Evolutionary conservation across 768 basidiomycete species (phyloP).

Genomic region (Hericium coralloides): DNA sequence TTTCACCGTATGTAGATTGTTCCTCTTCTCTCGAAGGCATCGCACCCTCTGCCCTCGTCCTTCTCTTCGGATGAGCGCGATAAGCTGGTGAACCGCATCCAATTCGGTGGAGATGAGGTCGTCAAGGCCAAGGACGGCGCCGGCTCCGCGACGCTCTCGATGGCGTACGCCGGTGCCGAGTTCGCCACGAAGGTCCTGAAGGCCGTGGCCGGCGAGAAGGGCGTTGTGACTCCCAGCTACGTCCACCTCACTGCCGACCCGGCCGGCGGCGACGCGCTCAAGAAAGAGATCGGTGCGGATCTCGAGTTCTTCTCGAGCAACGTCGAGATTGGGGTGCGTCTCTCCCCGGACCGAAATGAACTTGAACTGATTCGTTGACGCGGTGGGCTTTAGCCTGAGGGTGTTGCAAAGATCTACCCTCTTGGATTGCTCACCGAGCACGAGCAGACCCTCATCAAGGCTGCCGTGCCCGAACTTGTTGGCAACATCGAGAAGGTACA

Average conservation of each 20-base stretch:
- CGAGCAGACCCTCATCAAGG: constrained; percentile 71
- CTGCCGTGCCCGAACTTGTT: constrained; percentile 72
- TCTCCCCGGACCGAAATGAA: not conserved
- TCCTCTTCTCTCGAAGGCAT: constrained; percentile 86
- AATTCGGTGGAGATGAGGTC: constrained; percentile 96
- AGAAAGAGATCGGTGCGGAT: constrained; percentile 65
- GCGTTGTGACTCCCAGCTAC: constrained; percentile 76
- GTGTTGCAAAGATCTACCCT: constrained; percentile 75
- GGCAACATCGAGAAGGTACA: constrained; percentile 64
- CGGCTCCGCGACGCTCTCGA: constrained; percentile 93
- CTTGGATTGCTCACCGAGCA: constrained; percentile 65
- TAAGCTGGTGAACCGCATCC: constrained; percentile 73
- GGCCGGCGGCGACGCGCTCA: constrained; percentile 62
- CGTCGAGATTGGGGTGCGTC: constrained; percentile 76
- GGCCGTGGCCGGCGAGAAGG: constrained; percentile 83
- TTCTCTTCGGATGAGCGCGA: constrained; percentile 41
- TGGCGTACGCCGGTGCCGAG: constrained; percentile 92
- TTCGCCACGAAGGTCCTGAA: constrained; percentile 79
- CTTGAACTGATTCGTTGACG: constrained; percentile 1
- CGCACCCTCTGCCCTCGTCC: constrained; percentile 61
- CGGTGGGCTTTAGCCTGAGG: constrained; percentile 45
- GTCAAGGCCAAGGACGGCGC: constrained; percentile 94
- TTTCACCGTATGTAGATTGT: constrained; percentile 50
- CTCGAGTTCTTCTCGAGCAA: constrained; percentile 85
- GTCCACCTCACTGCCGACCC: constrained; percentile 71